Percentiles rank a stretch among this genome's conserved stretches.
Conservation (phyloP, 2,329 filamentous ascomycete genomes). For the Monosporascus sp. region DNA sequence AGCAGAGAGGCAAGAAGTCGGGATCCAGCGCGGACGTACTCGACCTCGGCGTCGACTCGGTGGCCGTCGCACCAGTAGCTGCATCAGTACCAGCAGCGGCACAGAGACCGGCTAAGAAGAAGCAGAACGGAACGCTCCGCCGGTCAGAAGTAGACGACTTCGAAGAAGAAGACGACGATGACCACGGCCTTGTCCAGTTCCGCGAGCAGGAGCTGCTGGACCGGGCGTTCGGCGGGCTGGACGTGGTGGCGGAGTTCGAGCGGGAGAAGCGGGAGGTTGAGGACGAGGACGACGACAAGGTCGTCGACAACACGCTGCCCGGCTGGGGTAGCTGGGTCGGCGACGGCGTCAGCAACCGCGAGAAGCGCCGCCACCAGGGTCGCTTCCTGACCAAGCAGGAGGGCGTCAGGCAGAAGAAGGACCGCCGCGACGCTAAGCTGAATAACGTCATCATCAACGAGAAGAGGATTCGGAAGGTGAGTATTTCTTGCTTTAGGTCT, state of each 20-base stretch:
- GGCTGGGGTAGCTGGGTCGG: constrained; percentile 95
- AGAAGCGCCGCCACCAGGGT: constrained; percentile 57
- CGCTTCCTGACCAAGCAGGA: constrained; percentile 61
- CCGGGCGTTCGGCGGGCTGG: constrained; percentile 80
- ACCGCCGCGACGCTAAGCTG: constrained; percentile 77
- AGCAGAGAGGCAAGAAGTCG: constrained; percentile 20
- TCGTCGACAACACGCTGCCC: constrained; percentile 77
- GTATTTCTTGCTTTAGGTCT: constrained; percentile 7
- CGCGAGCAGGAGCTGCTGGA: constrained; percentile 65
- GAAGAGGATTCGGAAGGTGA: constrained; percentile 80
- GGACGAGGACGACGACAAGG: constrained; percentile 75
- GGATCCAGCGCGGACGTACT: constrained; percentile 17
- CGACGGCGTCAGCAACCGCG: constrained; percentile 68
- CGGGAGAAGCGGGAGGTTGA: constrained; percentile 69
- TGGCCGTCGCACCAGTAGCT: constrained; percentile 15
- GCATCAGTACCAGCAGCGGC: constrained; percentile 14
- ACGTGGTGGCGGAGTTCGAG: constrained; percentile 75
- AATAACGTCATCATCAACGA: constrained; percentile 88
- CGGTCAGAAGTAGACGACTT: constrained; percentile 15
- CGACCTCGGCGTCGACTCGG: constrained; percentile 23
- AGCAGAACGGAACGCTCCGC: constrained; percentile 13
- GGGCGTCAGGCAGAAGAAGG: constrained; percentile 64
- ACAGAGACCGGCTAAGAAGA: constrained; percentile 22
- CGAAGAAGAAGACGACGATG: constrained; percentile 42
- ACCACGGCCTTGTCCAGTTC: constrained; percentile 49